Conservation (phyloP, 495 filamentous ascomycete species). For the Viridothelium virens region DNA sequence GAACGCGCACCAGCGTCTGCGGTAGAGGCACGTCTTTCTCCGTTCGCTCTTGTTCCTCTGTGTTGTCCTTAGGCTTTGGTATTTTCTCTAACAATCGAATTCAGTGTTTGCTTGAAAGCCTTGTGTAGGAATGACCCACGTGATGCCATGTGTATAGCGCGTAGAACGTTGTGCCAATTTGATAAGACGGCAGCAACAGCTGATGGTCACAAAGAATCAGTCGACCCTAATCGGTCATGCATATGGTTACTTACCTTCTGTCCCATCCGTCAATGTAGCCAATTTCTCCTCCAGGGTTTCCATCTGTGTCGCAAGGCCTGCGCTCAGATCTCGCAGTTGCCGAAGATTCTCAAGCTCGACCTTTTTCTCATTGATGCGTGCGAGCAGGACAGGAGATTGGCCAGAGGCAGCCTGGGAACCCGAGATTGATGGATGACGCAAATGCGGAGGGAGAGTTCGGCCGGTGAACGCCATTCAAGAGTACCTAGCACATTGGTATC, state of each 20-base stretch:
- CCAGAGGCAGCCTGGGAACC: slow-evolving; percentile 42
- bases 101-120: slow-evolving; percentile 13
- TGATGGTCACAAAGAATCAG: slow-evolving; percentile 29
- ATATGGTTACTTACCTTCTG: slow-evolving; percentile 57
- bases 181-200: slow-evolving; percentile 85
- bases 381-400: slow-evolving; percentile 72
- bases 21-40: slow-evolving; percentile 52
- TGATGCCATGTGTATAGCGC: slow-evolving; percentile 91
- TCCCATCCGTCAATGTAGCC: slow-evolving; percentile 79
- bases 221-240: slow-evolving; percentile 2
- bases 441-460: slow-evolving; percentile 52
- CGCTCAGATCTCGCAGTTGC: slow-evolving; percentile 81
- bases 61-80: slow-evolving; percentile 50
- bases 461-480: slow-evolving; percentile 49
- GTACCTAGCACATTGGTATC: neutral
- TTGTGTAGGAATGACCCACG: slow-evolving; percentile 51
- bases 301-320: slow-evolving; percentile 82
- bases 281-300: slow-evolving; percentile 81
- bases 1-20: slow-evolving; percentile 74
- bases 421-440: slow-evolving; percentile 53
- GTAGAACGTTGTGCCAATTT: slow-evolving; percentile 94
- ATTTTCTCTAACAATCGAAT: slow-evolving; percentile 44
- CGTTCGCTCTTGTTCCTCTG: slow-evolving; percentile 32
- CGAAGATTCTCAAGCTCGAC: slow-evolving; percentile 83
- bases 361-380: slow-evolving; percentile 88